These are phyloP conservation scores for Cupressus sempervirens DNA, from an alignment of 75 land plant species.

Conservation along the genomic window DNA sequence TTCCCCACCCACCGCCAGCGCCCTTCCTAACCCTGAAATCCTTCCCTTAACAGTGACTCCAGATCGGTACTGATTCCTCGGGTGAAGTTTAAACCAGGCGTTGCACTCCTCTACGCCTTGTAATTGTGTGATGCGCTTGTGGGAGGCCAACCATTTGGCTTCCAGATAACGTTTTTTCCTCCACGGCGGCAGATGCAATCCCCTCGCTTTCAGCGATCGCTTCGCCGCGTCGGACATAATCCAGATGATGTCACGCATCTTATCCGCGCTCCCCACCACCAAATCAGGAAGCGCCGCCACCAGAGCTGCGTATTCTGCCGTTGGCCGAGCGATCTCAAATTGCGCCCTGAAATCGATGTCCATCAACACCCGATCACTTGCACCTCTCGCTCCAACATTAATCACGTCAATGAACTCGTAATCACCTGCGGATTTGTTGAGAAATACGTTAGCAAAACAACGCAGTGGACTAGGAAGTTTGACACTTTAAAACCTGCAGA, in stretches of 20 bases:
- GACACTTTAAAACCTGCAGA: neutral
- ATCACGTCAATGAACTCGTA: conserved; percentile 74
- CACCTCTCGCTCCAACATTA: neutral
- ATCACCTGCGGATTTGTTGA: conserved; percentile 22
- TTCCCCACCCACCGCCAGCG: neutral
- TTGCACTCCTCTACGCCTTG: neutral
- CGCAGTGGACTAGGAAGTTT: neutral
- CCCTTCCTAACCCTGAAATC: neutral
- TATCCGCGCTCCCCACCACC: conserved; percentile 40
- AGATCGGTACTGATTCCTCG: neutral
- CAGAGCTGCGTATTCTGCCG: conserved; percentile 29
- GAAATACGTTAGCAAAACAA: neutral
- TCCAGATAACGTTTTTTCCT: conserved; percentile 54
- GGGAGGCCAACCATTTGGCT: conserved; percentile 63
- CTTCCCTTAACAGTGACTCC: neutral
- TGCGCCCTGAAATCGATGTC: conserved; percentile 48
- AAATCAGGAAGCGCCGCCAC: conserved; percentile 39
- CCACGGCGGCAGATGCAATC: conserved; percentile 74
- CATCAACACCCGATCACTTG: conserved; percentile 40
- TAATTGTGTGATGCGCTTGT: conserved; percentile 36
- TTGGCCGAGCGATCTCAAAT: conserved; percentile 71
- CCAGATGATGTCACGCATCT: conserved; percentile 42
- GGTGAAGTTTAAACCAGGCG: neutral
- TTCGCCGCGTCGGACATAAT: conserved; percentile 47
- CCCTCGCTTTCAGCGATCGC: conserved; percentile 46